These are phyloP conservation scores for Lactifluus subvellereus DNA, from an alignment of 768 basidiomycete species.

Conservation along the genomic window DNA sequence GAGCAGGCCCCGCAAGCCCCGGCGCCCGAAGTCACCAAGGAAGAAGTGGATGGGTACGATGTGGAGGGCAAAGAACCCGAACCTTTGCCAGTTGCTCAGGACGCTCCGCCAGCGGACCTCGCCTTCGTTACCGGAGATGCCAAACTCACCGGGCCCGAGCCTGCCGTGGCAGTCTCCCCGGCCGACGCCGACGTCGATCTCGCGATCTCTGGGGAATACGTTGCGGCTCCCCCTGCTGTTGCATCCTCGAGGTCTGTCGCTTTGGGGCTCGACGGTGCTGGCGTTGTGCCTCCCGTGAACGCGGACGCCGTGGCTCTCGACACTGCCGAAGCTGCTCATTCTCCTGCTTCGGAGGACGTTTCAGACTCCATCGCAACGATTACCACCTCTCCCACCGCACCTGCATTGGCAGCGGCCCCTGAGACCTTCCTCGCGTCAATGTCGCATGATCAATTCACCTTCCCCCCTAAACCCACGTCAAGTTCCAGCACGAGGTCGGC, in stretches of 20 bases:
- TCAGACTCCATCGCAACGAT: slow-evolving; percentile 7
- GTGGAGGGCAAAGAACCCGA: not conserved
- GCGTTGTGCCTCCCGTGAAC: not conserved
- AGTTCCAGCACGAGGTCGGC: not conserved
- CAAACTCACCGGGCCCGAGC: not conserved
- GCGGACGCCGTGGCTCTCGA: not conserved
- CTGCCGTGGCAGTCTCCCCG: not conserved
- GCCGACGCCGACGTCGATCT: not conserved
- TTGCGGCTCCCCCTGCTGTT: not conserved
- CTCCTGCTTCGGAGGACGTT: not conserved
- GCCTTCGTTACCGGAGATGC: not conserved
- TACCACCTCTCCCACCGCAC: not conserved
- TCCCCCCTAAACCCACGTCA: slow-evolving; percentile 8
- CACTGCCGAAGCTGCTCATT: not conserved
- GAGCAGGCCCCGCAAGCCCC: not conserved
- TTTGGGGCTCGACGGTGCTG: not conserved
- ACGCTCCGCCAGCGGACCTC: not conserved
- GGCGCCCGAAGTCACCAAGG: not conserved
- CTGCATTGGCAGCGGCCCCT: not conserved
- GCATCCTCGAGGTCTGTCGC: not conserved
- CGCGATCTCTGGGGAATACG: slow-evolving; percentile 1
- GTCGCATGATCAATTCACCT: slow-evolving; percentile 14
- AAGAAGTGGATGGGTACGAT: not conserved
- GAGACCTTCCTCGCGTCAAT: slow-evolving; percentile 13
- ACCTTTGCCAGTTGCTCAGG: not conserved